A percentile compares a stretch with the other conserved stretches of the same genome.
Conservation (phyloP, 148 eudicot genomes). For the Fagopyrum tataricum region DNA sequence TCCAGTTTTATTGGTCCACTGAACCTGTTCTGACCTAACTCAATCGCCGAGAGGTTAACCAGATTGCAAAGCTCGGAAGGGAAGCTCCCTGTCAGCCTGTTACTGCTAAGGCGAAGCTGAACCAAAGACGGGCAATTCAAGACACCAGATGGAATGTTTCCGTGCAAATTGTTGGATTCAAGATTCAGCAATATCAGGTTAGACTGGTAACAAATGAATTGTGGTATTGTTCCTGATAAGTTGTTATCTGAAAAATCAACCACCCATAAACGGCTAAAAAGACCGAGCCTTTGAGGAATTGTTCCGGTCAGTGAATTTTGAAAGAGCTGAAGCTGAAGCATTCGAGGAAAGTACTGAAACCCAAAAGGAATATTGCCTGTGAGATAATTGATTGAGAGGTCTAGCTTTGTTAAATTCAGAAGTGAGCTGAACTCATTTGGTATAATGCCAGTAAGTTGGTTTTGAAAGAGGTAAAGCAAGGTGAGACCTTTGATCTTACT, state of each 20-base stretch:
- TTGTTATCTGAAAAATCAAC: constrained; percentile 78
- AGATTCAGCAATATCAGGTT: constrained; percentile 70
- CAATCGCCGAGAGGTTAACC: constrained; percentile 67
- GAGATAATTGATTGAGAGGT: constrained; percentile 74
- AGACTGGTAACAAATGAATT: constrained; percentile 51
- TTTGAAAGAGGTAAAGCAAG: constrained; percentile 71
- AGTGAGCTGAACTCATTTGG: constrained; percentile 61
- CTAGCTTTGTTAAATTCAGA: constrained; percentile 63
- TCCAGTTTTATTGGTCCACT: constrained; percentile 65
- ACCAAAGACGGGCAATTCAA: constrained; percentile 52
- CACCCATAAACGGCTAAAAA: constrained; percentile 68
- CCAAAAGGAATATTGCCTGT: constrained; percentile 73
- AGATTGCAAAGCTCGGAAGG: constrained; percentile 69
- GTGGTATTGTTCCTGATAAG: constrained; percentile 70
- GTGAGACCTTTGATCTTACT: constrained; percentile 45
- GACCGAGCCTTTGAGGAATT: constrained; percentile 72
- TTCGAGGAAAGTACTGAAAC: constrained; percentile 55
- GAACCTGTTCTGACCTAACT: constrained; percentile 73
- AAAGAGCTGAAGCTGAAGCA: constrained; percentile 77
- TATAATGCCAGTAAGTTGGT: constrained; percentile 61
- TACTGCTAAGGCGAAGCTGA: constrained; percentile 64
- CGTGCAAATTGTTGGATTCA: constrained; percentile 59
- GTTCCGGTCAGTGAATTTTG: constrained; percentile 53
- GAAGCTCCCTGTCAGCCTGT: constrained; percentile 61
- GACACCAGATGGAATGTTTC: constrained; percentile 67